Conservation (phyloP, 1,139 yeast species). For the Lodderomyces parapsilosis region DNA sequence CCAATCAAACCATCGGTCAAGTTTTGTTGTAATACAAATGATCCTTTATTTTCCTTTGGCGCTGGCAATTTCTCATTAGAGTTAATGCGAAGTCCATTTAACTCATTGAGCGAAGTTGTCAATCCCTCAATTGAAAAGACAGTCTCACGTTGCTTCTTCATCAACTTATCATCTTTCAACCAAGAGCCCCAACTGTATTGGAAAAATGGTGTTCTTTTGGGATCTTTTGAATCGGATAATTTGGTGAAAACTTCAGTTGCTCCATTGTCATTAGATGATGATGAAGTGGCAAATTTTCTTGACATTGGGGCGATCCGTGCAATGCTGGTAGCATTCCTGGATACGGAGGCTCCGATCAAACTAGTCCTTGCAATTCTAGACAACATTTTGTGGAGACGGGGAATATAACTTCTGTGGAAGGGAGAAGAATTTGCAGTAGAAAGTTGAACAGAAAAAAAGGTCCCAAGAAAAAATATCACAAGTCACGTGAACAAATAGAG, state of each 20-base stretch:
- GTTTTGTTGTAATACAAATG: conserved; percentile 47
- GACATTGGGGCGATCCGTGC: not conserved
- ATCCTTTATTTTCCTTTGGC: conserved; percentile 34
- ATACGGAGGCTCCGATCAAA: conserved; percentile 2
- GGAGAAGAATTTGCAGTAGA: not conserved
- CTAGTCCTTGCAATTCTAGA: conserved; percentile 8
- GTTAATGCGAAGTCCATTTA: conserved; percentile 23
- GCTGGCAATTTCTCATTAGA: conserved; percentile 18
- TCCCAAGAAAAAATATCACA: not conserved
- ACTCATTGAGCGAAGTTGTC: conserved; percentile 45
- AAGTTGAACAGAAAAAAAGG: not conserved
- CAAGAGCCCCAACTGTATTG: conserved; percentile 95
- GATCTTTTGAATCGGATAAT: conserved; percentile 61
- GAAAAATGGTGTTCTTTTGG: conserved; percentile 73
- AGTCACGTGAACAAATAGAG: conserved; percentile 1
- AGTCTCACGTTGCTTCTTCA: conserved; percentile 77
- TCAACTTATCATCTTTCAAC: conserved; percentile 74
- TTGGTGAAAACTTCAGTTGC: conserved; percentile 47
- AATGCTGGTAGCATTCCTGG: not conserved
- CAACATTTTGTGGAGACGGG: conserved; percentile 8
- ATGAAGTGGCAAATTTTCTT: conserved; percentile 1
- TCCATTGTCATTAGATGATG: conserved; percentile 3
- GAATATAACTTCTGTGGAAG: not conserved
- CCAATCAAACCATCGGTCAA: conserved; percentile 42
- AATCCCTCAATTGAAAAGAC: conserved; percentile 80